Conservation (phyloP, 2,329 filamentous ascomycete genomes). For the Diaporthe helianthi region DNA sequence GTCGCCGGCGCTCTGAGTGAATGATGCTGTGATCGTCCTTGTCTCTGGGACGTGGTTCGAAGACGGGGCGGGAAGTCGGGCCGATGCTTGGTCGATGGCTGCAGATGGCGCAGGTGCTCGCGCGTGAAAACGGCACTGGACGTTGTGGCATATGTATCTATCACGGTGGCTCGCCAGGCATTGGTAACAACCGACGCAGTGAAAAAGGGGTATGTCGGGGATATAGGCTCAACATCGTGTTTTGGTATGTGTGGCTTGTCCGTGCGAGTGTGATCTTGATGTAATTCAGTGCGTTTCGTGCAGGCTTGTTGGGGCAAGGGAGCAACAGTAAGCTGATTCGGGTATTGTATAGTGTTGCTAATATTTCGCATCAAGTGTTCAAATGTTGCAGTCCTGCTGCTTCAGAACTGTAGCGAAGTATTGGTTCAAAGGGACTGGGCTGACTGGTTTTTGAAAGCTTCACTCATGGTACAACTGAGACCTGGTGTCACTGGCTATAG, state of each 20-base stretch:
- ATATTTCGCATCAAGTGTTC: rapidly evolving
- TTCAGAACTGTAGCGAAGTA: rapidly evolving
- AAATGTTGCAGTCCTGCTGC: neutral
- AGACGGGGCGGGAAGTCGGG: neutral
- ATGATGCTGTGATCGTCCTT: neutral
- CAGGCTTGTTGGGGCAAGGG: neutral
- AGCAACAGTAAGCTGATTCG: neutral
- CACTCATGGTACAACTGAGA: neutral
- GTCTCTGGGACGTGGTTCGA: neutral
- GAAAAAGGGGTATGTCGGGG: neutral
- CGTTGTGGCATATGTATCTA: slow-evolving; percentile 26
- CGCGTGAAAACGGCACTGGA: neutral
- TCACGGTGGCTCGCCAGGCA: neutral
- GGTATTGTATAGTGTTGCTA: rapidly evolving
- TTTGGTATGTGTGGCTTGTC: neutral
- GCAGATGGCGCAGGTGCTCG: neutral
- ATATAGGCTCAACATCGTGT: neutral
- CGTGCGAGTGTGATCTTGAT: rapidly evolving
- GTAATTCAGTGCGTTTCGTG: neutral
- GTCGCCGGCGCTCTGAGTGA: rapidly evolving
- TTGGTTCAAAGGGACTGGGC: too few species aligned
- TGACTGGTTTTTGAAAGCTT: neutral
- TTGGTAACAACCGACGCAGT: slow-evolving; percentile 19
- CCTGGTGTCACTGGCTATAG: neutral
- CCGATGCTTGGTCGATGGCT: neutral